A percentile compares a stretch with the other conserved stretches of the same genome.
phyloP scores from a whole-genome alignment of 768 basidiomycete species.

The Suillus ampliporus region DNA sequence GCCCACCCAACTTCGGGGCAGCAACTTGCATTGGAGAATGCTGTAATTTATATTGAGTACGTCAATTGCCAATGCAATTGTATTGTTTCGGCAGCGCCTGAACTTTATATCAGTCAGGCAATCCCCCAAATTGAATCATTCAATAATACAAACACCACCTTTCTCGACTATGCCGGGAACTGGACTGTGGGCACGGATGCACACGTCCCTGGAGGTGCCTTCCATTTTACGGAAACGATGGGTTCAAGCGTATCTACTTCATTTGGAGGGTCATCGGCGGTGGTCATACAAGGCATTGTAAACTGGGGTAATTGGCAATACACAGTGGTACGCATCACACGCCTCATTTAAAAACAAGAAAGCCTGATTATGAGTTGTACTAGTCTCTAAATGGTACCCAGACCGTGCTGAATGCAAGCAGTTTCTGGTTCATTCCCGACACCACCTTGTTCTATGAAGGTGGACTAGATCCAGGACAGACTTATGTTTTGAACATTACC shows the following conservation, averaged over 20 bases:
- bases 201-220: conserved; percentile 14
- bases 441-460: conserved; percentile 18
- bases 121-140: conserved; percentile 1
- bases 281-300: conserved; percentile 19
- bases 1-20: conserved; percentile 15
- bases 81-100: not conserved
- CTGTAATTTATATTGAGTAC: conserved; percentile 7
- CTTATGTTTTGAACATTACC: conserved; percentile 17
- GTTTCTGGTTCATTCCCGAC: conserved; percentile 31
- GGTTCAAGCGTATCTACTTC: conserved; percentile 12
- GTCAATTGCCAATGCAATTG: not conserved
- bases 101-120: conserved; percentile 9
- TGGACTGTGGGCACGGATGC: conserved; percentile 14
- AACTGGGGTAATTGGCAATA: conserved; percentile 33
- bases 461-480: conserved; percentile 15
- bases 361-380: not conserved
- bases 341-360: not conserved
- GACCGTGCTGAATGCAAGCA: conserved; percentile 18
- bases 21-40: conserved; percentile 16
- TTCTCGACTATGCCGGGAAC: conserved; percentile 21
- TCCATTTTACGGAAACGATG: conserved; percentile 11
- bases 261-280: conserved; percentile 16
- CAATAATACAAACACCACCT: conserved; percentile 18
- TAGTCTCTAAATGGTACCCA: conserved; percentile 15
- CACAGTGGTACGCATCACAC: conserved; percentile 24